Evolutionary conservation across 352 stramenopile genomes (phyloP).

Genomic region (Phytophthora boehmeriae): DNA sequence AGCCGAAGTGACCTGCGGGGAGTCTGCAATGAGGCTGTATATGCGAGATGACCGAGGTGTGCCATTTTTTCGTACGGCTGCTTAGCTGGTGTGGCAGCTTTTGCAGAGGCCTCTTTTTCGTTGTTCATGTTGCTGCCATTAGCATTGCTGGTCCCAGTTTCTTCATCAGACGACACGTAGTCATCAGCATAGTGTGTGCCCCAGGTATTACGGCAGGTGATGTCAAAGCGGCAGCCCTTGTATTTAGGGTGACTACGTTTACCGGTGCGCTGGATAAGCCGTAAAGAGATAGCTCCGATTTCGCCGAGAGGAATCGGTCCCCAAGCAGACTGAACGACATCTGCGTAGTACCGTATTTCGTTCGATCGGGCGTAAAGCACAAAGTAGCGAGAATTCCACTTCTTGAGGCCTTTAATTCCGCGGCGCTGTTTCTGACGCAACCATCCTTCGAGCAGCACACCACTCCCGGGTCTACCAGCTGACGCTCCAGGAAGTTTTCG

Average conservation of each 20-base stretch:
- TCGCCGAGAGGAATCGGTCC: slow-evolving; percentile 74
- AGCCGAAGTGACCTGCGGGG: slow-evolving; percentile 66
- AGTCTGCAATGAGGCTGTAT: slow-evolving; percentile 83
- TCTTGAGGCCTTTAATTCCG: slow-evolving; percentile 81
- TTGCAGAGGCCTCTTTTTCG: slow-evolving; percentile 15
- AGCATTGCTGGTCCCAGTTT: slow-evolving; percentile 48
- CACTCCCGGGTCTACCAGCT: slow-evolving; percentile 56
- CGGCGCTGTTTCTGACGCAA: slow-evolving; percentile 82
- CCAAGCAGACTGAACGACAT: slow-evolving; percentile 82
- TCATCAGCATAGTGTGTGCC: slow-evolving; percentile 80
- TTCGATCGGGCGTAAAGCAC: slow-evolving; percentile 77
- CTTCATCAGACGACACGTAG: slow-evolving; percentile 80
- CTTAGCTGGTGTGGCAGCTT: slow-evolving; percentile 19
- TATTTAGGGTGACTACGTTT: slow-evolving; percentile 83
- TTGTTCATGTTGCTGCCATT: slow-evolving; percentile 27
- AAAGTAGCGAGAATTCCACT: slow-evolving; percentile 87
- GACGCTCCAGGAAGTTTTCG: slow-evolving; percentile 61
- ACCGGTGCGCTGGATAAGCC: slow-evolving; percentile 83
- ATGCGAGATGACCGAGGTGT: slow-evolving; percentile 71
- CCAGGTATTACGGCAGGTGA: slow-evolving; percentile 83
- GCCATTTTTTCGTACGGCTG: slow-evolving; percentile 41
- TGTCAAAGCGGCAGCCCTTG: slow-evolving; percentile 84
- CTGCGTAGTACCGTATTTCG: slow-evolving; percentile 81
- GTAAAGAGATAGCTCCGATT: slow-evolving; percentile 79
- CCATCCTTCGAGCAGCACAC: slow-evolving; percentile 82